Evolutionary conservation across 176 grass and related monocot species (phyloP), one percentile per base, ranked within the genome.

Genomic region (Oryza nivara): DNA sequence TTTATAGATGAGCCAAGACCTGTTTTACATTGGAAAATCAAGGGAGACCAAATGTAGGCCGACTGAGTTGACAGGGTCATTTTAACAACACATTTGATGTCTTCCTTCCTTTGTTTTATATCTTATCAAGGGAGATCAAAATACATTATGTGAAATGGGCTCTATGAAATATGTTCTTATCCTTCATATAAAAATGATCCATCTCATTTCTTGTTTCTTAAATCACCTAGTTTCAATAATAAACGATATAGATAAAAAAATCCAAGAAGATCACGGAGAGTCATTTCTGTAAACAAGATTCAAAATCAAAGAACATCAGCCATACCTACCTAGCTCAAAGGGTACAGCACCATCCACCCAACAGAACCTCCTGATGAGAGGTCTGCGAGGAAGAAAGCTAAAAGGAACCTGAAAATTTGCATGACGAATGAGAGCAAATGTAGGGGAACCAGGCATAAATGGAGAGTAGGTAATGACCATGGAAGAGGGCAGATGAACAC

Each of bases 321-420:
- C 60, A 34, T 67, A 85, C 66, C 77, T 81, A 44, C 11, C 46
- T 74, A 61, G 63, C 41, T 64, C 72, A 70, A 79, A 68, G 11
- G 41, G 60, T 67, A 7, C 46, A 70, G 80, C 28, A 82, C 61
- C 61, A 90, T 83, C 70, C 49, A n/a, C 72, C 80, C 63, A 79
- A 69, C 22, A 65, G 35, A 78, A 78, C 41, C 61, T 70, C 63
- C 71, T 23, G 79, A 30, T 13, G 49, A 83, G 23, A 82, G 66
- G 38, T 25, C 68, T 78, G 58, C 14, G 7, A 82, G 60, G 78
- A 26, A 68, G 26, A 78, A 73, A n/a, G 12, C 25, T 68, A 65
- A 80, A 80, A 68, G 72, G 20, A 68, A 80, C 30, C 4, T 32
- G 61, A 49, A 41, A 67, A 41, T 14, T 65, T 83, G 20, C 63